phyloP scores from a whole-genome alignment of 495 filamentous ascomycete species.

The Bombardia bombarda region DNA sequence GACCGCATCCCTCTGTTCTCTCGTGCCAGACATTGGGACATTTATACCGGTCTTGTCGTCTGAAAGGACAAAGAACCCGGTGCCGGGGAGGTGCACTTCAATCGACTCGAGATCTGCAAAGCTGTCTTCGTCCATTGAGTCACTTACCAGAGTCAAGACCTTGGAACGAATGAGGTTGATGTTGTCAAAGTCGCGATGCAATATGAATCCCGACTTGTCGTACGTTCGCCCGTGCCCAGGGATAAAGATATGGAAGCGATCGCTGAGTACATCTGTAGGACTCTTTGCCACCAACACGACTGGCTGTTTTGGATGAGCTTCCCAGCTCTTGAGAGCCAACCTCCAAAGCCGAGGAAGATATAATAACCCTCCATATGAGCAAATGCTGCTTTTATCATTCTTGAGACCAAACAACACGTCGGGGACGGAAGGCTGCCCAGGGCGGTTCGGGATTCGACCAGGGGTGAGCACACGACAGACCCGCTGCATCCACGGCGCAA shows the following conservation, averaged over 20 bases:
- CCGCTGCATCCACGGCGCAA: conserved; percentile 9
- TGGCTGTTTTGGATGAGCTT: background rate
- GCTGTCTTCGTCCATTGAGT: background rate
- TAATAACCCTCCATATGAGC: conserved; percentile 16
- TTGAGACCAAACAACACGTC: conserved; percentile 14
- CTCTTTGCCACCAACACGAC: conserved; percentile 1
- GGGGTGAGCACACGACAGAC: conserved; percentile 15
- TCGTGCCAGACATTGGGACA: too few relatives aligned
- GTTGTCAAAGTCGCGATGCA: background rate
- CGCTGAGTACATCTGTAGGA: background rate
- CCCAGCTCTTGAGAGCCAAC: background rate
- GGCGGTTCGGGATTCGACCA: conserved; percentile 11
- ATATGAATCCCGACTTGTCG: background rate
- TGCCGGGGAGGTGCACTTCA: conserved; percentile 10
- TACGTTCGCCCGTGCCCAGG: conserved; percentile 3
- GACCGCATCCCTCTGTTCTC: background rate
- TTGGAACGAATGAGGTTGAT: background rate
- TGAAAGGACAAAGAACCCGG: background rate
- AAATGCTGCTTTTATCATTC: background rate
- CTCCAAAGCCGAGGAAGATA: conserved; percentile 8
- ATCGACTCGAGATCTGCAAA: background rate
- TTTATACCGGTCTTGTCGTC: too few relatives aligned
- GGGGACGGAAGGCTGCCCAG: conserved; percentile 15
- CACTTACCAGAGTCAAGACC: conserved; percentile 2
- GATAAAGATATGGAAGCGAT: conserved; percentile 13